Conservation (phyloP, 805 yeast species). For the Wickerhamiella domercqiae region DNA sequence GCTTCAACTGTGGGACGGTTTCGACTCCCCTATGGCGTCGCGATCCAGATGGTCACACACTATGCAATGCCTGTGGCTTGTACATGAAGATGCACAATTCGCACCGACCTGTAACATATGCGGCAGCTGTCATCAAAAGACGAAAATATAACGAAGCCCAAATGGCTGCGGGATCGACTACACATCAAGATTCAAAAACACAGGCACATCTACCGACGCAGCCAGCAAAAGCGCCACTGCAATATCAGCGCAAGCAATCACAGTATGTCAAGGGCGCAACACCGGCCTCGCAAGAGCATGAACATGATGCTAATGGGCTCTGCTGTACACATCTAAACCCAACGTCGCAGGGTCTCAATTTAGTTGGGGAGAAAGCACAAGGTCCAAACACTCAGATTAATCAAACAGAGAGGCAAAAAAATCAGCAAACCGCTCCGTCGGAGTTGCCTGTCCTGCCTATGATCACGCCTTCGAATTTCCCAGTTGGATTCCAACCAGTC, state of each 20-base stretch:
- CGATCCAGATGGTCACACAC: constrained; percentile 65
- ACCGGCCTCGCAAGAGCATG: neutral
- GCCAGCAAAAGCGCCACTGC: neutral
- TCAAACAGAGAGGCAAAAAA: neutral
- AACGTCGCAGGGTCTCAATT: too few relatives aligned
- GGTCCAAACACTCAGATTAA: neutral
- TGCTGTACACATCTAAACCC: too few relatives aligned
- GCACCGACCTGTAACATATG: constrained; percentile 43
- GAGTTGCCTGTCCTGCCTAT: neutral
- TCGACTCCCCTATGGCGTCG: constrained; percentile 81
- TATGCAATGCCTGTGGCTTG: constrained; percentile 76
- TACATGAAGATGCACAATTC: constrained; percentile 61
- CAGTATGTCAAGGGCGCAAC: neutral
- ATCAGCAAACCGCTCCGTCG: neutral
- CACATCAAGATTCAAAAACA: neutral
- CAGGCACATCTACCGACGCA: neutral
- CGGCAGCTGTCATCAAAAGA: constrained; percentile 54
- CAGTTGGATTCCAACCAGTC: neutral
- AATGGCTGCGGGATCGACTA: neutral
- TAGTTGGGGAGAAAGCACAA: neutral
- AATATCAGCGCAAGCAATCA: neutral
- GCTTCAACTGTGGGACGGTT: constrained; percentile 72
- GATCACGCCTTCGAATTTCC: neutral
- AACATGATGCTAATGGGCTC: too few relatives aligned
- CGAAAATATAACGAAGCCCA: constrained; percentile 34